These are phyloP conservation scores for Sphaerulina populicola DNA, from an alignment of 2,329 filamentous ascomycete species.

Conservation along the genomic window DNA sequence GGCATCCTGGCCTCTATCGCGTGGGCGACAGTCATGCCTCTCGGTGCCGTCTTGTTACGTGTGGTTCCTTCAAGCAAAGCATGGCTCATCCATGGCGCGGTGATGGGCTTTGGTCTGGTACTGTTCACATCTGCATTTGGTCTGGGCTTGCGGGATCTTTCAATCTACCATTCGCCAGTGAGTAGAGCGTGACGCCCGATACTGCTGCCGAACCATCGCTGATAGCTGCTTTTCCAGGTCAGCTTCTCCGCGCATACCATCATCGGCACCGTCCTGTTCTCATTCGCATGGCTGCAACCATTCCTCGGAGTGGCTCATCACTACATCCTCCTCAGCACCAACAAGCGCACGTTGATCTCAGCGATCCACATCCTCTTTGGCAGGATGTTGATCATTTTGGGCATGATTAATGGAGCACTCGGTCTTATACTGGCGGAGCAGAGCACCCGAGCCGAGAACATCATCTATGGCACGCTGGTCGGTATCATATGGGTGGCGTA, in stretches of 20 bases:
- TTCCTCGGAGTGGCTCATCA: slow-evolving; percentile 47
- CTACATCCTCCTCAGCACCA: slow-evolving; percentile 41
- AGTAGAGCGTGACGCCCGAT: neutral
- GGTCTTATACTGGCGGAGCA: slow-evolving; percentile 44
- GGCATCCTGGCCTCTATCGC: slow-evolving; percentile 38
- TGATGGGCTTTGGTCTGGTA: slow-evolving; percentile 44
- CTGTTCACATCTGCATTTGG: slow-evolving; percentile 44
- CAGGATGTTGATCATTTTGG: slow-evolving; percentile 40
- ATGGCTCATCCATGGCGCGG: slow-evolving; percentile 37
- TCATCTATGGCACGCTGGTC: slow-evolving; percentile 45
- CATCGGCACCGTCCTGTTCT: slow-evolving; percentile 5
- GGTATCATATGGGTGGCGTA: slow-evolving; percentile 24
- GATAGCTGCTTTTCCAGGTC: neutral
- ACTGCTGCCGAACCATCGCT: neutral
- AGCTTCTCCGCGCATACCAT: slow-evolving; percentile 24
- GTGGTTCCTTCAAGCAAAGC: slow-evolving; percentile 38
- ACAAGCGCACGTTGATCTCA: slow-evolving; percentile 40
- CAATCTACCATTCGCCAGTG: slow-evolving; percentile 23
- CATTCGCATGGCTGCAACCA: slow-evolving; percentile 35
- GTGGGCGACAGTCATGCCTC: slow-evolving; percentile 39
- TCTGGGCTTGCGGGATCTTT: slow-evolving; percentile 43
- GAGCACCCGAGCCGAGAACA: slow-evolving; percentile 20
- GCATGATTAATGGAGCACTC: slow-evolving; percentile 51
- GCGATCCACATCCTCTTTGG: slow-evolving; percentile 31
- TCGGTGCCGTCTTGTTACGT: slow-evolving; percentile 39